Base-by-base conservation (phyloP, 192 early-diverging fungal species). In the Spizellomyces sp. region DNA sequence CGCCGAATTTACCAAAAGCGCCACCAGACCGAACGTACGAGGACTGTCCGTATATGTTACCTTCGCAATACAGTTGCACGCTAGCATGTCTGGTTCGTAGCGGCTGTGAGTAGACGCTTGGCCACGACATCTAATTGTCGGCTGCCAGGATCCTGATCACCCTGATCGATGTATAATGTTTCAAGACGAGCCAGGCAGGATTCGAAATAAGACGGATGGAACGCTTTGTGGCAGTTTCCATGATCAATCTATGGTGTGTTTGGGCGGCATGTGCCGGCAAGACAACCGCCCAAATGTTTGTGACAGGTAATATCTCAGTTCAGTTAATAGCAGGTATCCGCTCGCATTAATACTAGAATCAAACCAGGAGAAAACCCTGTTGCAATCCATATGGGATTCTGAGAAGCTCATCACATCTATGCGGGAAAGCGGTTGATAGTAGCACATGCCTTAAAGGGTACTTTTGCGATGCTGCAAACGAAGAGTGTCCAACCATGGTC, bases 191-290 rank as follows among this genome's bases (percentile, higher is more conserved):
- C 3, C 27, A 0, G 27, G 27, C 27, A 36, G 27, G 27, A 36
- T 64, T 9, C n/a, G 15, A 27, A 66, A 64, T 55, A 73, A 66
- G 62, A 73, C 62, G 56, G 71, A 73, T 48, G 71, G 71, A 19
- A 73, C 54, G 9, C 22, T 73, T 21, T 73, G 71, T 44, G 71
- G 71, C 27, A 36, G 8, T 5, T 73, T 64, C 6, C 63, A 73
- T 19, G 64, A 59, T 45, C 55, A 58, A 19, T 41, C 43, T 2
- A 10, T 43, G 41, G 71, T 73, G 5, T 73, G 71, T 48, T 17
- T 73, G 54, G 15, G 36, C 7, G 71, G 71, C 21, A n/a, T 46
- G 14, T 73, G 71, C 45, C 8, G 10, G 17, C 9, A 3, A 27
- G 71, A 73, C 45, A 66, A 55, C 0, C 19, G 71, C 9, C 27